Conservation (phyloP, 2,329 filamentous ascomycete genomes). For the Talaromyces atroroseus region DNA sequence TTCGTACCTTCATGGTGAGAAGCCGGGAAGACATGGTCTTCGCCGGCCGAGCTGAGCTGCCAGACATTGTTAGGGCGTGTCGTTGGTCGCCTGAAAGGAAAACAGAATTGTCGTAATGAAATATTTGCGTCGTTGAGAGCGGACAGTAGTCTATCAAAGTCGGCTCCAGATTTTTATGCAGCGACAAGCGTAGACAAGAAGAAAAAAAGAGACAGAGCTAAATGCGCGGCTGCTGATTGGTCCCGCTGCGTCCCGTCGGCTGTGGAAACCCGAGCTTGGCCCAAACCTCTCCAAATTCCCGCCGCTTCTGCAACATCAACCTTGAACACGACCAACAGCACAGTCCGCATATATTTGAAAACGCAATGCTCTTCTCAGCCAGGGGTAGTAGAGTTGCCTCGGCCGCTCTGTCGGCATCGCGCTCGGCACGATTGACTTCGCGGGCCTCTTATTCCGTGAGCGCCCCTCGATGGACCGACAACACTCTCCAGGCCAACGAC, state of each 20-base stretch:
- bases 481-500: conserved; percentile 51
- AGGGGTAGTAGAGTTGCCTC: conserved; percentile 36
- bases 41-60: conserved; percentile 45
- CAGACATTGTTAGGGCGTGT: conserved; percentile 25
- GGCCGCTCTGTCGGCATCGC: conserved; percentile 38
- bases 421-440: conserved; percentile 18
- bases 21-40: conserved; percentile 81
- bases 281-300: conserved; percentile 32
- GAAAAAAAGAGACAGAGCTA: conserved; percentile 18
- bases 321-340: no score
- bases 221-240: conserved; percentile 24
- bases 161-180: conserved; percentile 16
- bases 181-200: no score
- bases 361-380: conserved; percentile 42
- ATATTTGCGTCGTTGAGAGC: neutral
- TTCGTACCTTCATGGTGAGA: conserved; percentile 72
- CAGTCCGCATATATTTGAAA: conserved; percentile 10
- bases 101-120: neutral
- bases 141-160: neutral
- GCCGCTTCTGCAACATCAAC: conserved; percentile 20
- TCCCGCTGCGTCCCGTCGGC: neutral
- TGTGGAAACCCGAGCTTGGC: conserved; percentile 18
- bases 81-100: neutral
- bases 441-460: conserved; percentile 41
- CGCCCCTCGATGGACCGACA: conserved; percentile 31